Base-by-base conservation (phyloP, 768 basidiomycete genomes). In the Tylopilus rubrobrunneus region DNA sequence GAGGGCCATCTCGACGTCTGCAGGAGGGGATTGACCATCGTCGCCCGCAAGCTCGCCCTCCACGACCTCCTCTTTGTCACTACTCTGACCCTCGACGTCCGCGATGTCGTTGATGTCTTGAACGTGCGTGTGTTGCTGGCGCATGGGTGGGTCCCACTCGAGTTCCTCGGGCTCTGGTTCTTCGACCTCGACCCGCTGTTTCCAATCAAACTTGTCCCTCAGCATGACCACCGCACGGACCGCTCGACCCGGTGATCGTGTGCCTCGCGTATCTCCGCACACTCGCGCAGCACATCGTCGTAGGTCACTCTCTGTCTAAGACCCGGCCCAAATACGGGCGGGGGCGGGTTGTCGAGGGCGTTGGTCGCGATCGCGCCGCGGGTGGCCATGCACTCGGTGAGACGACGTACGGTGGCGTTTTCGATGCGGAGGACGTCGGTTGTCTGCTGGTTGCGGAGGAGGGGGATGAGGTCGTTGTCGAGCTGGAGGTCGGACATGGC, bases 161-260 rank as follows among this genome's bases (percentile, higher is more conserved):
- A 87, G 70, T 57, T 89, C 89, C 59, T 89, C 87, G 4, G 86
- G 87, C 67, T 90, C 88, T 57, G 87, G 88, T 14, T 83, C 81
- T 62, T 86, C 84, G 12, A 90, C 88, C 56, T 82, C 83, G 21
- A 92, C 86, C n/a, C 90, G 76, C 59, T 84, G 81, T 66, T 84
- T 85, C 86, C 89, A 90, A 44, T 92, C 88, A 65, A 85, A 92
- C 67, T 82, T 86, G 52, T 92, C 90, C 53, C 79, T 73, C 7
- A 92, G 72, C 80, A 92, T 85, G 39, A 76, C 76, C 10, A 93
- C 89, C 0, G 91, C 90, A 41, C 85, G 76, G n/a, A 86, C 78
- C 90, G 77, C 55, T 90, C 88, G 3, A 86, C 86, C 6, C 89
- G 79, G 44, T 73, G 75, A 67, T 93, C 90, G 59, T 93, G 90